Percentiles rank a stretch among this genome's conserved stretches.
These are phyloP conservation scores for Dactylonectria macrodidyma DNA, from an alignment of 2,329 filamentous ascomycete genomes.

Conservation along the genomic window DNA sequence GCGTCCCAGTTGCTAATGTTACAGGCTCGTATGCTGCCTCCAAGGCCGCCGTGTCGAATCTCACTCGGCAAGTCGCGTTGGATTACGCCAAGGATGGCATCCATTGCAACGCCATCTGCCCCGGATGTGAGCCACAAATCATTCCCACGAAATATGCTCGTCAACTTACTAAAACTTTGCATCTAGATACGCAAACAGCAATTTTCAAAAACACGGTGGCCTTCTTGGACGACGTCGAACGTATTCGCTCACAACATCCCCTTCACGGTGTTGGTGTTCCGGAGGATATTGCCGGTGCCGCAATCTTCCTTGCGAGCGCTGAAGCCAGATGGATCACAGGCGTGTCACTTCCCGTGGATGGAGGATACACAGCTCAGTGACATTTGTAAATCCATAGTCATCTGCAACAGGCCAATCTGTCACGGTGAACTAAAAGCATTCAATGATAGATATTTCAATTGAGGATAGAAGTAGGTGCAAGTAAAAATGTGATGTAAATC, in stretches of 20 bases:
- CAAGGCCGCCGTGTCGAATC: constrained; percentile 65
- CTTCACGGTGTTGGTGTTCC: constrained; percentile 48
- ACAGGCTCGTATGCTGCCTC: constrained; percentile 60
- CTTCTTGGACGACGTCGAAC: constrained; percentile 29
- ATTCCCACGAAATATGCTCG: neutral
- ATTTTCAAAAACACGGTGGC: constrained; percentile 46
- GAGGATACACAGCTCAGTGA: constrained; percentile 55
- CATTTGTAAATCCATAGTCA: no score
- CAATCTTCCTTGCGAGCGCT: constrained; percentile 56
- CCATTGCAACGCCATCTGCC: constrained; percentile 68
- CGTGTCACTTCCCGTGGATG: constrained; percentile 56
- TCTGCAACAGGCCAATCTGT: no score
- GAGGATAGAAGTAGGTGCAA: no score
- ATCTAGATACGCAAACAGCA: constrained; percentile 45
- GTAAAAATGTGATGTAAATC: no score
- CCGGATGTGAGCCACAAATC: constrained; percentile 56
- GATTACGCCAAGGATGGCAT: constrained; percentile 65
- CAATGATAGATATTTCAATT: no score
- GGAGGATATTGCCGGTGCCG: constrained; percentile 50
- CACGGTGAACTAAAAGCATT: no score
- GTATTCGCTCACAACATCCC: constrained; percentile 42
- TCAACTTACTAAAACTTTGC: neutral
- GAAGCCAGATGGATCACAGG: constrained; percentile 61
- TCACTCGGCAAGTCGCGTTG: constrained; percentile 63
- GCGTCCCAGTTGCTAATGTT: neutral